Conservation (phyloP, 2,329 filamentous ascomycete species). For the Epichloe hybrida region DNA sequence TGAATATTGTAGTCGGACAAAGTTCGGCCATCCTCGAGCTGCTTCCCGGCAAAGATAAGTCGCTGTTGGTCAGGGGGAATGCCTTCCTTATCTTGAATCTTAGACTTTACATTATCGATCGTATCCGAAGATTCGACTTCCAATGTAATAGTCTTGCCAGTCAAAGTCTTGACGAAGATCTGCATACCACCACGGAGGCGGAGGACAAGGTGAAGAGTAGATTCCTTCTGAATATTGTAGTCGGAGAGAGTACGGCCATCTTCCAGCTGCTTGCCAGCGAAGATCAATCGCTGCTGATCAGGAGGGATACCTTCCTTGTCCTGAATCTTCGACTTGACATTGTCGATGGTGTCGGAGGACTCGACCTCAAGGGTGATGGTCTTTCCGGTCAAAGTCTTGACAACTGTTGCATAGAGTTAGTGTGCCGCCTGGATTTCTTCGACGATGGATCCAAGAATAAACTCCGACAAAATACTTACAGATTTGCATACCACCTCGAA, state of each 20-base stretch:
- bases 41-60: conserved; percentile 86
- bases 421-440: background rate
- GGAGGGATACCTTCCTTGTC: conserved; percentile 98
- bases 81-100: conserved; percentile 89
- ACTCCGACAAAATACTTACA: conserved; percentile 29
- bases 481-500: conserved; percentile 53
- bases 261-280: conserved; percentile 90
- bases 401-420: conserved; percentile 28
- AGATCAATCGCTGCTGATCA: conserved; percentile 90
- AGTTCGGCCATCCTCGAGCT: conserved; percentile 83
- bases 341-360: conserved; percentile 84
- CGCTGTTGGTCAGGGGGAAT: conserved; percentile 96
- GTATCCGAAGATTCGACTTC: conserved; percentile 84
- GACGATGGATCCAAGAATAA: too few relatives aligned
- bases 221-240: conserved; percentile 95
- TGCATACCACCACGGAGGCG: conserved; percentile 85
- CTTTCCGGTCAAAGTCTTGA: conserved; percentile 83
- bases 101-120: conserved; percentile 87
- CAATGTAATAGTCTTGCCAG: conserved; percentile 87
- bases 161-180: conserved; percentile 77
- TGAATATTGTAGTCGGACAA: conserved; percentile 95
- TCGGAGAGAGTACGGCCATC: conserved; percentile 81
- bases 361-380: conserved; percentile 88
- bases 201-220: conserved; percentile 71
- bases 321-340: conserved; percentile 94